Evolutionary conservation across 2,329 filamentous ascomycete genomes (phyloP), one percentile per base, ranked within the genome.

Genomic region (Colletotrichum tabaci): DNA sequence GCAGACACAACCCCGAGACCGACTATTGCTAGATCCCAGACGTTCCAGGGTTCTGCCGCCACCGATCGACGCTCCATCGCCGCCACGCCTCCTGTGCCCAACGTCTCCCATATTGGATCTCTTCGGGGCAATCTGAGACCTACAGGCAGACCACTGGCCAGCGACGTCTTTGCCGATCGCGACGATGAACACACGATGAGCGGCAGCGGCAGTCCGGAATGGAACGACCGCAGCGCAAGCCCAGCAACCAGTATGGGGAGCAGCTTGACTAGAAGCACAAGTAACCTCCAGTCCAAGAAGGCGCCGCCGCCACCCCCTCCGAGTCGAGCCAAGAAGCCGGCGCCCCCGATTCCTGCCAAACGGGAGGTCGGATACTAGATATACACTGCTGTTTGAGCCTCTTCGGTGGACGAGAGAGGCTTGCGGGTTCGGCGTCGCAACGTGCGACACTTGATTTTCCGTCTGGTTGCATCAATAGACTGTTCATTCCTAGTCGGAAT

Each of bases 211-310:
- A 89, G 87, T 46, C 86, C 86, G 0, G 84, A 87, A 65, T 87
- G 84, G 79, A 82, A 81, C 23, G 84, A 87, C 56, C 84, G 86
- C 66, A 86, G 86, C 75, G 81, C 87, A 67, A 90, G 87, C 74
- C 88, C 88, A 0, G 86, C 87, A 2, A 89, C 88, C 1, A 89
- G 87, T 77, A 85, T 87, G 67, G 87, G 86, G 71, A 89, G 87
- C 46, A 89, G 87, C 40, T 76, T 88, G 56, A 88, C 83, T 74
- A 82, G 85, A 56, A 87, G 82, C 66, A 80, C 84, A 47, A 79
- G 74, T 18, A 74, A 67, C 30, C 61, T 73, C 2, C 82, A 69
- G 21, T 65, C 62, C 4, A 80, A 81, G 76, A 85, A 85, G 71
- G 83, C 81, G 0, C 84, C 84, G 4, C 85, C 84, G 9, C 85